Evolutionary conservation across 1,284 basidiomycete genomes (phyloP).

Genomic region (Leccinum fallax): DNA sequence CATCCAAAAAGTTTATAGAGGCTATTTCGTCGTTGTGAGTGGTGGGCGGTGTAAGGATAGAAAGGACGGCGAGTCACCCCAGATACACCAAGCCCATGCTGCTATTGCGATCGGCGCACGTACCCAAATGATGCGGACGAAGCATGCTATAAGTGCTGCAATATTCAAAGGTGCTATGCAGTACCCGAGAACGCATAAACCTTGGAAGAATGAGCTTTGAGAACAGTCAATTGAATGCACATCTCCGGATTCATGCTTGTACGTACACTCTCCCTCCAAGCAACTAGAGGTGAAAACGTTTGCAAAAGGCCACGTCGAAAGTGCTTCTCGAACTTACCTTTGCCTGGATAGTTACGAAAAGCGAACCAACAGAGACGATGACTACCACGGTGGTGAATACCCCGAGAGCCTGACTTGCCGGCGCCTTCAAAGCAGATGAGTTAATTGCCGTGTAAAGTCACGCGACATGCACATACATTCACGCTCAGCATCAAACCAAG

Average conservation of each 20-base stretch:
- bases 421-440: conserved; percentile 57
- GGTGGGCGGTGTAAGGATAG: neutral
- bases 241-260: neutral
- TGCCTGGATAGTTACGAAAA: conserved; percentile 90
- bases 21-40: conserved; percentile 50
- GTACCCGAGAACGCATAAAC: conserved; percentile 89
- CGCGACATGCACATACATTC: conserved; percentile 58
- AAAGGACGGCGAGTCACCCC: conserved; percentile 63
- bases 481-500: conserved; percentile 88
- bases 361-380: conserved; percentile 85
- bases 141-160: conserved; percentile 84
- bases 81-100: conserved; percentile 93
- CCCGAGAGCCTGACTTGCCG: conserved; percentile 78
- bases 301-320: conserved; percentile 3
- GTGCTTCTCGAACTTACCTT: conserved; percentile 52
- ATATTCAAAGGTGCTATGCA: conserved; percentile 89
- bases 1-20: conserved; percentile 91
- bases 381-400: conserved; percentile 93
- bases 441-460: neutral
- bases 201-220: conserved; percentile 92
- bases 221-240: conserved; percentile 3
- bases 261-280: conserved; percentile 92
- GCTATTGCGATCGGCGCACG: conserved; percentile 81
- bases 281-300: conserved; percentile 48
- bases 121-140: conserved; percentile 84